phyloP scores from a whole-genome alignment of 2,329 filamentous ascomycete genomes.

The Elsinoe australis region DNA sequence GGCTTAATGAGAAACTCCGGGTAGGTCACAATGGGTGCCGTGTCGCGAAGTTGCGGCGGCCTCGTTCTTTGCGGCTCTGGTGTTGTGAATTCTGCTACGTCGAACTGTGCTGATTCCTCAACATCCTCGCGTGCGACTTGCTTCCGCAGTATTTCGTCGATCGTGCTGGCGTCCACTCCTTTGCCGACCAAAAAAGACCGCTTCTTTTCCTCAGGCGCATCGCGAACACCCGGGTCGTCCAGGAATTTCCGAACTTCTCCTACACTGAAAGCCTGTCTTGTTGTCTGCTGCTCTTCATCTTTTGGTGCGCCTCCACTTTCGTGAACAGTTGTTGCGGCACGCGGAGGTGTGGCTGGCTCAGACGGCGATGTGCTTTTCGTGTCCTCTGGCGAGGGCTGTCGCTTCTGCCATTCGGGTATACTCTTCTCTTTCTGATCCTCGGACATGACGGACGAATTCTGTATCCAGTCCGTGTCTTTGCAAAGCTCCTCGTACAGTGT shows the following conservation, averaged over 20 bases:
- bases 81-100: slow-evolving; percentile 23
- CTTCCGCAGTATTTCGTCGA: slow-evolving; percentile 53
- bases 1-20: slow-evolving; percentile 56
- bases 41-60: slow-evolving; percentile 32
- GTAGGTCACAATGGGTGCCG: slow-evolving; percentile 59
- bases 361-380: not conserved
- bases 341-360: not conserved
- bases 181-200: slow-evolving; percentile 69
- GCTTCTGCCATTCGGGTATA: slow-evolving; percentile 9
- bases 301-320: slow-evolving; percentile 3
- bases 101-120: slow-evolving; percentile 18
- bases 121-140: not conserved
- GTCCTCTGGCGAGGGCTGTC: slow-evolving; percentile 9
- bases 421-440: not conserved
- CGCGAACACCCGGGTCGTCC: slow-evolving; percentile 61
- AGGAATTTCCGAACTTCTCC: slow-evolving; percentile 71
- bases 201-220: slow-evolving; percentile 65
- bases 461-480: too few relatives aligned
- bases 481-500: too few relatives aligned
- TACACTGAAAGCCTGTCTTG: slow-evolving; percentile 28
- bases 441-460: too few relatives aligned
- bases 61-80: slow-evolving; percentile 2
- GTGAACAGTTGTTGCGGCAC: not conserved
- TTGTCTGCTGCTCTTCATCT: slow-evolving; percentile 12
- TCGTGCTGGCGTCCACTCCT: slow-evolving; percentile 59